Percentiles rank a stretch among this genome's conserved stretches.
Evolutionary conservation across 2,329 filamentous ascomycete genomes (phyloP).

Genomic region (Alternaria arbusti): DNA sequence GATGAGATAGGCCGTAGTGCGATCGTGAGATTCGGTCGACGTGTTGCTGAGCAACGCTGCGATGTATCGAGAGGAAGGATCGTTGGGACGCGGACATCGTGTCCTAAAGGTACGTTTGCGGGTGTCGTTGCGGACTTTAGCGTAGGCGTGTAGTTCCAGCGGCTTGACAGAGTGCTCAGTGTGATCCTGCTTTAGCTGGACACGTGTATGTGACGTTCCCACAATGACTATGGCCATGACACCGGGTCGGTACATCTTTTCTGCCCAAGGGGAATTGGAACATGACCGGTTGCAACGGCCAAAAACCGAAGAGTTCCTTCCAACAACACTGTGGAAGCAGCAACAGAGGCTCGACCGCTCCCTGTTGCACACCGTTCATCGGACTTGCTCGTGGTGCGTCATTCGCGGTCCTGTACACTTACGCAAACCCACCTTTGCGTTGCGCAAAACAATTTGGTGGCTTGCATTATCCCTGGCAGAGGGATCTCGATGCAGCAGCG

Average conservation of each 20-base stretch:
- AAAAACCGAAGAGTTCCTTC: background rate
- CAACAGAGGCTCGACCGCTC: background rate
- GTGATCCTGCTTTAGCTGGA: background rate
- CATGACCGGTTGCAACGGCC: background rate
- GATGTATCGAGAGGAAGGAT: background rate
- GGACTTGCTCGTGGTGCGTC: background rate
- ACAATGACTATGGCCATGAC: background rate
- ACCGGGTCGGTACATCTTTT: background rate
- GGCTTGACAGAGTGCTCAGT: background rate
- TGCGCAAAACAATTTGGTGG: conserved; percentile 1
- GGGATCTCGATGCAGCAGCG: conserved; percentile 2
- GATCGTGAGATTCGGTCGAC: background rate
- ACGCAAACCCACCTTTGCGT: background rate
- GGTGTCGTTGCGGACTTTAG: background rate
- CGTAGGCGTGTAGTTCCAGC: background rate
- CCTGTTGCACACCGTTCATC: background rate
- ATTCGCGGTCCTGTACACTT: background rate
- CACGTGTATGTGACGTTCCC: background rate
- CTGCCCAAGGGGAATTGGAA: background rate
- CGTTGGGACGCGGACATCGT: background rate
- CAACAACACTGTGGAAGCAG: background rate
- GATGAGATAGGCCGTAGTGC: background rate
- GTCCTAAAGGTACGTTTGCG: background rate
- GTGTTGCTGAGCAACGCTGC: background rate
- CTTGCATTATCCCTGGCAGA: conserved; percentile 3